Base-by-base conservation (phyloP, 805 yeast species). In the Cyberlindnera maclurae region DNA sequence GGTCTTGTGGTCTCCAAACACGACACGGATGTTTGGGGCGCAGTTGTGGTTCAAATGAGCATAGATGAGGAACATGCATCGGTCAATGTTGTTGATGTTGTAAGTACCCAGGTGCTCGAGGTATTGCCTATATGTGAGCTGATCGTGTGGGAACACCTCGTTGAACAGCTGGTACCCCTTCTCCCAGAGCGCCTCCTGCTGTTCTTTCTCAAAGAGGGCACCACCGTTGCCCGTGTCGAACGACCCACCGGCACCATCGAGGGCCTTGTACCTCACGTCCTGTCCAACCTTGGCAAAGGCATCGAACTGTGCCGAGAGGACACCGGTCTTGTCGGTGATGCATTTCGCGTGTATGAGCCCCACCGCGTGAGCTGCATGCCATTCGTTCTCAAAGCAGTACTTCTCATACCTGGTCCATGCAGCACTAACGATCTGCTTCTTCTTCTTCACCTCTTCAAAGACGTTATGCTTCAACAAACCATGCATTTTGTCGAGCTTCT, bases 11-110 rank as follows among this genome's bases (percentile, higher is more conserved):
- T 64, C 61, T 15, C 65, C 65, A 13, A 66, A 57, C 35, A 72
- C 67, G 24, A 74, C 79, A 27, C 69, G 65, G 3, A 79, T 78
- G 51, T 79, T 84, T 3, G 93, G 89, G 30, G 70, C 76, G 62
- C 95, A 86, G 50, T 67, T 69, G 55, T 86, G 95, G 52, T 85
- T 85, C 51, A 85, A 62, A 52, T 82, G 83, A 0, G 93, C 76
- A 44, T 81, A 82, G 8, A 69, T 54, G 43, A 76, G 65, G 55
- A 67, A 85, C 13, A 83, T 52, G 35, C 77, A 73, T 3, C 82
- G 77, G 38, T 78, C 79, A 37, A 80, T 63, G 50, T 83, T 82
- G 59, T 85, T 85, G 49, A 85, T 73, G 58, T 83, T 82, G 54
- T 77, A 82, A 42, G 79, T 73, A 2, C 95, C 95, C 49, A 85